These are phyloP conservation scores for Cucumis hystrix DNA, from an alignment of 306 rosid genomes.

Conservation along the genomic window DNA sequence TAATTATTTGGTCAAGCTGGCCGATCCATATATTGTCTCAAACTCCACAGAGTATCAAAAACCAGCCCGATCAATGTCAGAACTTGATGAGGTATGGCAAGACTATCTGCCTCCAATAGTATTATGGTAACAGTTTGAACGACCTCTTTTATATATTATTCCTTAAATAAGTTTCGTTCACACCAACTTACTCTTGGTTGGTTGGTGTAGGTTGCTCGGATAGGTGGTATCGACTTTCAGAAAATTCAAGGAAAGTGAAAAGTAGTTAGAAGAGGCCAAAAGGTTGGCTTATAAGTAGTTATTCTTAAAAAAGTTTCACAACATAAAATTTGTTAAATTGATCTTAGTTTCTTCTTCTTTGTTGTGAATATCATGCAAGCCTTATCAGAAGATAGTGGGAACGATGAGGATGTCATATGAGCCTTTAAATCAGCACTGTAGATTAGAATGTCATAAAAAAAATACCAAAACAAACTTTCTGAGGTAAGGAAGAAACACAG, in stretches of 20 bases:
- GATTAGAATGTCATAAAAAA: too few species aligned
- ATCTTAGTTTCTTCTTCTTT: not conserved
- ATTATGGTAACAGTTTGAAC: not conserved
- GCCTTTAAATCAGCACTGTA: too few species aligned
- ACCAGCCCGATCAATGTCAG: constrained; percentile 83
- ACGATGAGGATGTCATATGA: constrained; percentile 69
- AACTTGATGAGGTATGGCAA: constrained; percentile 60
- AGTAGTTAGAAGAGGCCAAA: constrained; percentile 29
- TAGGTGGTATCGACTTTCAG: constrained; percentile 70
- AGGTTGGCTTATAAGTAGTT: constrained; percentile 24
- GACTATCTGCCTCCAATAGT: not conserved
- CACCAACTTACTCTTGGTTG: not conserved
- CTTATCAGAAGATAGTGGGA: constrained; percentile 62
- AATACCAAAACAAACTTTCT: constrained; percentile 8
- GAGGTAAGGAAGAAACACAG: constrained; percentile 38
- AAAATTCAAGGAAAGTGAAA: constrained; percentile 50
- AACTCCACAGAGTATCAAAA: constrained; percentile 85
- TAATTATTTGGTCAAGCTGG: constrained; percentile 60
- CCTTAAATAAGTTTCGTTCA: not conserved
- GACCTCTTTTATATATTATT: not conserved
- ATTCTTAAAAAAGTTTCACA: not conserved
- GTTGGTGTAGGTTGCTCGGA: constrained; percentile 5
- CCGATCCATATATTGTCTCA: constrained; percentile 73
- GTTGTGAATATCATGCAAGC: constrained; percentile 27
- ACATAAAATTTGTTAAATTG: not conserved